A percentile compares a stretch with the other conserved stretches of the same genome.
Conservation (phyloP, 2,329 filamentous ascomycete species). For the Elsinoe perseae region DNA sequence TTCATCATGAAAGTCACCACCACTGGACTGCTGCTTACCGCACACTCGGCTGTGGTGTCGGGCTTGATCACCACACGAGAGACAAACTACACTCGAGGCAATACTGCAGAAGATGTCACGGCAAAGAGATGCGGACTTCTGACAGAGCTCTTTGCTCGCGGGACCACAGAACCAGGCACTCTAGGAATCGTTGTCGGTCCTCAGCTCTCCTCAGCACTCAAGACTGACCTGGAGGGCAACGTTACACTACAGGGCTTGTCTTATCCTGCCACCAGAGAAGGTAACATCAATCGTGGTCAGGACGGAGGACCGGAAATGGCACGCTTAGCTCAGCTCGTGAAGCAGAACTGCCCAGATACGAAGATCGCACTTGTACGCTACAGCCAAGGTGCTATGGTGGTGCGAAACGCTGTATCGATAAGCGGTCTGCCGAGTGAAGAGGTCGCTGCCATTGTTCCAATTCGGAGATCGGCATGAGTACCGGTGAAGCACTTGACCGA, state of each 20-base stretch:
- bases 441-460: constrained; percentile 21
- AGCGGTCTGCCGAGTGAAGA: constrained; percentile 10
- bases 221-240: constrained; percentile 16
- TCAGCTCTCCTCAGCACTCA: constrained; percentile 20
- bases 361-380: constrained; percentile 21
- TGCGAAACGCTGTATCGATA: constrained; percentile 17
- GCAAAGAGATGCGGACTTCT: constrained; percentile 35
- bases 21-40: background rate
- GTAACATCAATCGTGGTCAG: constrained; percentile 18
- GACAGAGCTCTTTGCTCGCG: constrained; percentile 50
- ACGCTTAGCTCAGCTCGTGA: constrained; percentile 16
- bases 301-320: constrained; percentile 22
- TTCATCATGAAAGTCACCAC: background rate
- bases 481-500: background rate
- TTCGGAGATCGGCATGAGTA: constrained; percentile 24
- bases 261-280: constrained; percentile 22
- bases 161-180: constrained; percentile 47
- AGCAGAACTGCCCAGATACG: constrained; percentile 19
- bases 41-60: background rate
- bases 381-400: constrained; percentile 20
- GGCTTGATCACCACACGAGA: background rate
- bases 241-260: constrained; percentile 23
- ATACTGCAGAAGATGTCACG: constrained; percentile 19
- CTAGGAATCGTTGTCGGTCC: constrained; percentile 44
- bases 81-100: constrained; percentile 7